Percentiles rank a stretch among this genome's conserved stretches.
Conservation (phyloP, 164 flowering plant species). For the Magnolia changhungtana region DNA sequence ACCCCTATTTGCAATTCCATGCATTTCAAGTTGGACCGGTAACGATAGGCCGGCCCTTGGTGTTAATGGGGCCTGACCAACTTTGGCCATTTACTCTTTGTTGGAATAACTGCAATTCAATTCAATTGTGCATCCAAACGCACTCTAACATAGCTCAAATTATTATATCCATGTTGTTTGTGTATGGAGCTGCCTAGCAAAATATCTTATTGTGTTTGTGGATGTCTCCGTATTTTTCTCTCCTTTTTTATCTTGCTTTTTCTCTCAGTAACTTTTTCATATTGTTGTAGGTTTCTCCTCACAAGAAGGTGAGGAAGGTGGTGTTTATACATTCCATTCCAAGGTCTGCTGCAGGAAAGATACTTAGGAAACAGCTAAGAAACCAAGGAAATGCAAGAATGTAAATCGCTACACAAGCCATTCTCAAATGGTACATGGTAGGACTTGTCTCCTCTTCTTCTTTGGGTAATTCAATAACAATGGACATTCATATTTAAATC, state of each 20-base stretch:
- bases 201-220: too few relatives aligned
- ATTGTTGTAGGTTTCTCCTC: conserved; percentile 70
- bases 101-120: neutral
- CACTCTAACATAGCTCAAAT: neutral
- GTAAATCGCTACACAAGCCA: conserved; percentile 14
- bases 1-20: neutral
- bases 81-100: neutral
- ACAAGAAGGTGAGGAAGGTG: conserved; percentile 74
- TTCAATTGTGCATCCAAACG: too few relatives aligned
- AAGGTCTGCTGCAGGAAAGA: conserved; percentile 73
- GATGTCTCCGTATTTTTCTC: too few relatives aligned
- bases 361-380: conserved; percentile 58
- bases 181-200: neutral
- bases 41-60: neutral
- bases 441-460: neutral
- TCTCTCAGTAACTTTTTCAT: neutral
- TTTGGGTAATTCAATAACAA: neutral
- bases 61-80: neutral
- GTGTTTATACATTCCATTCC: conserved; percentile 53
- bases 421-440: neutral
- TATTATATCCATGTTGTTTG: neutral
- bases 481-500: neutral
- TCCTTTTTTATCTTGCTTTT: too few relatives aligned
- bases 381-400: conserved; percentile 37
- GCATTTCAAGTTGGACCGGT: neutral